Percentiles rank a stretch among this genome's conserved stretches.
Conservation (phyloP, 2,329 filamentous ascomycete genomes). For the Colletotrichum tofieldiae region DNA sequence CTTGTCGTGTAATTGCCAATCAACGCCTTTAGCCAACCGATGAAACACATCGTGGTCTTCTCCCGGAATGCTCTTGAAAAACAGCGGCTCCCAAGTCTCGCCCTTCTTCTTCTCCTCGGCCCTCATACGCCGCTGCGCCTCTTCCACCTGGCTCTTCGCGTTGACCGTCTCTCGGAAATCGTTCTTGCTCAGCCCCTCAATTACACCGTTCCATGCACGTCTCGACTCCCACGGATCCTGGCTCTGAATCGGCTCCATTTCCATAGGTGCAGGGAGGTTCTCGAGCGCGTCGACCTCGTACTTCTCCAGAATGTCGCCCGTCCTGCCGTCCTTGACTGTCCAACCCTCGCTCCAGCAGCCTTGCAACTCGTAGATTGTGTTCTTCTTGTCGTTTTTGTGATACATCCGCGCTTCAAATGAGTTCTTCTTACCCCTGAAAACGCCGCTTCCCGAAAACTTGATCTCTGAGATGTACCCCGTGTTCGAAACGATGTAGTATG, state of each 20-base stretch:
- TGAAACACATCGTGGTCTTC: constrained; percentile 52
- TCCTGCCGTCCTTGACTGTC: constrained; percentile 51
- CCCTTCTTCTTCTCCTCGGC: constrained; percentile 73
- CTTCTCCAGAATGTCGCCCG: constrained; percentile 53
- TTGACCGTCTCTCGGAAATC: constrained; percentile 80
- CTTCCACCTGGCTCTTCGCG: constrained; percentile 87
- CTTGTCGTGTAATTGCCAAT: constrained; percentile 51
- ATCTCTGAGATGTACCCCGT: constrained; percentile 63
- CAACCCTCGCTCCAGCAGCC: constrained; percentile 44
- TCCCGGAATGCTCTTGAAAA: constrained; percentile 50
- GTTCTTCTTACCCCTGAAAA: constrained; percentile 63
- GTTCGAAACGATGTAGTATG: constrained; percentile 62
- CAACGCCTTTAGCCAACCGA: constrained; percentile 49
- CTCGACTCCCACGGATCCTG: constrained; percentile 88
- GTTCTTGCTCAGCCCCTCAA: constrained; percentile 78
- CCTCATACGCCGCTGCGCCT: constrained; percentile 83
- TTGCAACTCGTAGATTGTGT: constrained; percentile 44
- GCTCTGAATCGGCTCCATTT: constrained; percentile 69
- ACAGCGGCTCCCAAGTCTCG: constrained; percentile 58
- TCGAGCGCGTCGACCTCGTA: constrained; percentile 55
- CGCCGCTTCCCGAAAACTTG: constrained; percentile 62
- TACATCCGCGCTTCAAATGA: constrained; percentile 62
- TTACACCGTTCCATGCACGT: constrained; percentile 85
- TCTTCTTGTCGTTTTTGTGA: constrained; percentile 55
- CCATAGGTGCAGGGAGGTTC: constrained; percentile 53